Evolutionary conservation across 139 green algal species (phyloP).

Genomic region (Asterochloris erici): DNA sequence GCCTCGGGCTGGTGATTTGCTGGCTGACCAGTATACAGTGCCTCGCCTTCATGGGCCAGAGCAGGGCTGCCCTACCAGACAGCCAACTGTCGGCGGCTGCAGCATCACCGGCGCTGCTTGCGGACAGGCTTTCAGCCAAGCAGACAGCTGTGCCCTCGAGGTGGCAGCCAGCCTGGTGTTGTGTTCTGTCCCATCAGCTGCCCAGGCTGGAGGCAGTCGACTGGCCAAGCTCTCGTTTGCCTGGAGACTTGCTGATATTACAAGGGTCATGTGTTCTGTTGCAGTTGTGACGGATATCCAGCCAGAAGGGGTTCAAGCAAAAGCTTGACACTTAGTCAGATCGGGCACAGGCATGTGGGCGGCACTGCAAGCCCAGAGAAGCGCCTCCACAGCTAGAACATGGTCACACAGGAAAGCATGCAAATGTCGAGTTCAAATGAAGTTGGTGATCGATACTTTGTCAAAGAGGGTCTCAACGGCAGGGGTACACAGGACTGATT

Average conservation of each 20-base stretch:
- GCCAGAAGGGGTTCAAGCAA: slow-evolving; percentile 19
- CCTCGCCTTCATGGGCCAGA: background rate
- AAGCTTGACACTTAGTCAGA: background rate
- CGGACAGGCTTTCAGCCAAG: no score
- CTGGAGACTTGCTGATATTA: background rate
- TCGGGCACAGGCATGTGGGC: background rate
- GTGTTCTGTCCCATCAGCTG: background rate
- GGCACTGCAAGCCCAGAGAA: background rate
- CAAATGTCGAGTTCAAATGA: no score
- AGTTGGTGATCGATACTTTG: no score
- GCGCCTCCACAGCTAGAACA: no score
- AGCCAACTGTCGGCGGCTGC: no score
- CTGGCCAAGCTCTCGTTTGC: background rate
- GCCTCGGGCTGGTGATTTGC: no score
- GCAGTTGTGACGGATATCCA: slow-evolving; percentile 27
- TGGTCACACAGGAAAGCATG: no score
- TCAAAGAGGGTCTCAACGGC: no score
- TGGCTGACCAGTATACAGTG: background rate
- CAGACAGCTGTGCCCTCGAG: no score
- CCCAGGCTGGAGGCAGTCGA: background rate
- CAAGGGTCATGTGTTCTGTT: background rate
- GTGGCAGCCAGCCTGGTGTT: background rate
- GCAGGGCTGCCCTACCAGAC: background rate
- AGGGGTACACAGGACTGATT: no score
- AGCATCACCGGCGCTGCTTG: no score